Evolutionary conservation across 2,329 filamentous ascomycete species (phyloP).

Genomic region (Colletotrichum sp.): DNA sequence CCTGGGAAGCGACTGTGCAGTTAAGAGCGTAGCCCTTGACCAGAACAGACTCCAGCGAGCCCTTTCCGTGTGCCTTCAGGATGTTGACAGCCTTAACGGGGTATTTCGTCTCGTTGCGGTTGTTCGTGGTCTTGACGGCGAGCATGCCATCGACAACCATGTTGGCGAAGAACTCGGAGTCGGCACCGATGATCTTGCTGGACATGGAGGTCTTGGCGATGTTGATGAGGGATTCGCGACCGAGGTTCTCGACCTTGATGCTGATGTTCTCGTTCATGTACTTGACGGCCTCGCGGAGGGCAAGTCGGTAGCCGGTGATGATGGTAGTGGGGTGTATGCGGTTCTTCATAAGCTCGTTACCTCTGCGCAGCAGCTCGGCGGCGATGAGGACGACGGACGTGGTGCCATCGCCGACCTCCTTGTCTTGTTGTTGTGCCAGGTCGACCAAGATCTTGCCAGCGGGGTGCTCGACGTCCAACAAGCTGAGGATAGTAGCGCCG

Average conservation of each 20-base stretch:
- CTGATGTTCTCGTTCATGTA: conserved; percentile 99
- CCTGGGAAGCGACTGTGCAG: conserved; percentile 97
- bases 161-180: conserved; percentile 95
- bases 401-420: conserved; percentile 97
- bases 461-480: conserved; percentile 97
- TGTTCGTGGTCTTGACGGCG: conserved; percentile 92
- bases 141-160: conserved; percentile 98
- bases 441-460: conserved; percentile 98
- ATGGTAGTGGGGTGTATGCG: conserved; percentile 99
- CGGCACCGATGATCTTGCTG: conserved; percentile 95
- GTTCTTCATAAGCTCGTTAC: conserved; percentile 99
- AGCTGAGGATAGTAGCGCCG: conserved; percentile 92
- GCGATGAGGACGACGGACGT: conserved; percentile 98
- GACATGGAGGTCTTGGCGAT: conserved; percentile 99
- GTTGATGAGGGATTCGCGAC: conserved; percentile 87
- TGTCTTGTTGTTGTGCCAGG: conserved; percentile 97
- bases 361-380: conserved; percentile 89
- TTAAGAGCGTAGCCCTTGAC: conserved; percentile 98
- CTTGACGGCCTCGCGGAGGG: conserved; percentile 93
- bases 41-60: conserved; percentile 82
- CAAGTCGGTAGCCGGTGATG: conserved; percentile 96
- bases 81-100: conserved; percentile 99
- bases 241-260: conserved; percentile 91
- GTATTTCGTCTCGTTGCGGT: conserved; percentile 90
- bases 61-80: conserved; percentile 97